Evolutionary conservation across 2,329 filamentous ascomycete genomes (phyloP).

Genomic region (Cladobotryum mycophilum): DNA sequence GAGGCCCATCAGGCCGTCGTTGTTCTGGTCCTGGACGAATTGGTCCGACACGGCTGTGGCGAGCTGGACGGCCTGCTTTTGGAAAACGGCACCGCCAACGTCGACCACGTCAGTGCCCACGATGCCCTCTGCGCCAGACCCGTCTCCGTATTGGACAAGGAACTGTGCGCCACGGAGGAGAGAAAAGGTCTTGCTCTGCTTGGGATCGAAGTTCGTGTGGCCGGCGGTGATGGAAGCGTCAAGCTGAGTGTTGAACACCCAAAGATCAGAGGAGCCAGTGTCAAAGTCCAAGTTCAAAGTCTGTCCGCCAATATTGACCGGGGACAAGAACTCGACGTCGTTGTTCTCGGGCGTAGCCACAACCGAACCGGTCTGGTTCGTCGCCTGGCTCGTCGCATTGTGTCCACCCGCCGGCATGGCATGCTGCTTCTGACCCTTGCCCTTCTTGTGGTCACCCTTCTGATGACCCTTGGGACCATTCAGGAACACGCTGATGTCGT

Average conservation of each 20-base stretch:
- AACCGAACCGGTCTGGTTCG: slow-evolving; percentile 44
- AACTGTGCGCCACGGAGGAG: slow-evolving; percentile 44
- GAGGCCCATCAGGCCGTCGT: slow-evolving; percentile 64
- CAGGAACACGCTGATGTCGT: no score
- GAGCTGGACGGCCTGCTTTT: slow-evolving; percentile 60
- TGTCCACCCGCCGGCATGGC: neutral
- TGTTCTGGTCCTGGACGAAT: slow-evolving; percentile 54
- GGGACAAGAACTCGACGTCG: slow-evolving; percentile 61
- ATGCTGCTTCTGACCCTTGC: no score
- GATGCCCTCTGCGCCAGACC: slow-evolving; percentile 54
- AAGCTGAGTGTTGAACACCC: slow-evolving; percentile 63
- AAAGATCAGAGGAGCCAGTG: slow-evolving; percentile 70
- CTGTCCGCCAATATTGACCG: slow-evolving; percentile 64
- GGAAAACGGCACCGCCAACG: slow-evolving; percentile 58
- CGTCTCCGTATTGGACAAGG: slow-evolving; percentile 63
- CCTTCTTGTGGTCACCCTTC: no score
- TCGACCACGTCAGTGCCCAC: slow-evolving; percentile 63
- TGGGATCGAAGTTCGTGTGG: slow-evolving; percentile 40
- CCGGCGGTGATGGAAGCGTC: slow-evolving; percentile 34
- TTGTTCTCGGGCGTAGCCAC: slow-evolving; percentile 55
- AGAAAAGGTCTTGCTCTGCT: slow-evolving; percentile 29
- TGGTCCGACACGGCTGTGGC: slow-evolving; percentile 51
- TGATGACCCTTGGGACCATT: no score
- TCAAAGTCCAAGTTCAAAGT: slow-evolving; percentile 65
- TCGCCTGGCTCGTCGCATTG: slow-evolving; percentile 1